Conservation (phyloP, 495 filamentous ascomycete species). For the Daldinia childiae region DNA sequence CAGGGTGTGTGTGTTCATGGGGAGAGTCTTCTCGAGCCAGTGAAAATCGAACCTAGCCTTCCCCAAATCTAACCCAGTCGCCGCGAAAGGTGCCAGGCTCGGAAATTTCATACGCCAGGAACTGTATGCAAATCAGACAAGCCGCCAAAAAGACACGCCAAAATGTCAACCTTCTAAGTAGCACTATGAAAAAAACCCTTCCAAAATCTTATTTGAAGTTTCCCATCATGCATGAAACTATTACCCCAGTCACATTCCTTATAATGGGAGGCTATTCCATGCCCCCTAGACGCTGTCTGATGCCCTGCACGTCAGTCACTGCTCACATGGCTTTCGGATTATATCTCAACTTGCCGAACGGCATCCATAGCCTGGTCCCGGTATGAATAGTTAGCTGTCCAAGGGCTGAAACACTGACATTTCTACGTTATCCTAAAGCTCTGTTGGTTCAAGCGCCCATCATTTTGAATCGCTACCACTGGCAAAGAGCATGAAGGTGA, state of each 20-base stretch:
- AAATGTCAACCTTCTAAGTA: conserved; percentile 23
- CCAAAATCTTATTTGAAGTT: conserved; percentile 31
- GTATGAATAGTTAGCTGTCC: conserved; percentile 3
- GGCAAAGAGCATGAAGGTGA: conserved; percentile 30
- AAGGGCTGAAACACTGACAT: conserved; percentile 38
- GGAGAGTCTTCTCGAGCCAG: conserved; percentile 30
- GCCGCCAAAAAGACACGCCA: conserved; percentile 23
- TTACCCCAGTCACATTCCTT: conserved; percentile 27
- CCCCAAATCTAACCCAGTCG: conserved; percentile 35
- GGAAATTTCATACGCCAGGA: conserved; percentile 40
- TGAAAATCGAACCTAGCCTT: conserved; percentile 36
- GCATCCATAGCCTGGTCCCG: conserved; percentile 33
- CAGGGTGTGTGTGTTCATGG: conserved; percentile 29
- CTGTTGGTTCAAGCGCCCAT: conserved; percentile 16
- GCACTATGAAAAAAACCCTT: conserved; percentile 15
- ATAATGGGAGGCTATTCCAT: conserved; percentile 34
- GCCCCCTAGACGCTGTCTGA: conserved; percentile 17
- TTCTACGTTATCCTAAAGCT: conserved; percentile 2
- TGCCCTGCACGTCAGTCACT: conserved; percentile 34
- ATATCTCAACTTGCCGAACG: conserved; percentile 38
- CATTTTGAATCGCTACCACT: conserved; percentile 11
- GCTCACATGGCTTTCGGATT: conserved; percentile 41
- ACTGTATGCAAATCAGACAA: conserved; percentile 36
- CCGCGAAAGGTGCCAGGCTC: conserved; percentile 35
- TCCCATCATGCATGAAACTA: conserved; percentile 35